Evolutionary conservation across 768 basidiomycete species (phyloP), one percentile per base, ranked within the genome.

Genomic region (Suillus cothurnatus): DNA sequence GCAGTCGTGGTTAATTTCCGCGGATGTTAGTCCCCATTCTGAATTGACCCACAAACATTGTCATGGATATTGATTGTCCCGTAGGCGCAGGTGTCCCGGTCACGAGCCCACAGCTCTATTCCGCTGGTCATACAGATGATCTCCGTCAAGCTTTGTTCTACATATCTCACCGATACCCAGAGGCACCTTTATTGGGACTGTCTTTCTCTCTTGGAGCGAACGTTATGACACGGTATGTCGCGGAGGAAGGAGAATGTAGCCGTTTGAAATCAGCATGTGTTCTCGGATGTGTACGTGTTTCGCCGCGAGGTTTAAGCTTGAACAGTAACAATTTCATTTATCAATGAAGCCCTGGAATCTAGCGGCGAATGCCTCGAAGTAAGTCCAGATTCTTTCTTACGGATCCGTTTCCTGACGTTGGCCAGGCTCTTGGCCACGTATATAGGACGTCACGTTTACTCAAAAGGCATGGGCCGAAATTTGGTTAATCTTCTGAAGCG

Each of bases 201-300:
- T 94, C 96, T 8, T 99, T 97, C 81, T 97, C 95, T 5, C 85
- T 99, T 43, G 97, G 97, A 50, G 92, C 95, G 50, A 94, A 93
- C 74, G 91, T 98, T 41, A 78, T 99, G 70, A 91, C 94, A 39
- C 85, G 93, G 67, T 97, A 97, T 76, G 79, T 96, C 60, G 94
- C 91, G 6, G 91, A 97, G 78, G 92, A 97, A 73, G 88, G 91
- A 17, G 80, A 81, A 43, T 71, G 79, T 26, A 85, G 86, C 71
- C 85, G 90, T 65, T 75, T 95, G 38, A 77, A 77, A 61, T 86
- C 88, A 5, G 91, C 86, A 36, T 90, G 88, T 77, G 86, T 84
- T 21, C 79, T 95, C 21, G 92, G 81, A 73, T 92, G 93, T 77
- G 90, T 95, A 78, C 75, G 90, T 82, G 53, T 47, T 64, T 70